phyloP scores from a whole-genome alignment of 2,329 filamentous ascomycete species.

The Fusarium sp. region DNA sequence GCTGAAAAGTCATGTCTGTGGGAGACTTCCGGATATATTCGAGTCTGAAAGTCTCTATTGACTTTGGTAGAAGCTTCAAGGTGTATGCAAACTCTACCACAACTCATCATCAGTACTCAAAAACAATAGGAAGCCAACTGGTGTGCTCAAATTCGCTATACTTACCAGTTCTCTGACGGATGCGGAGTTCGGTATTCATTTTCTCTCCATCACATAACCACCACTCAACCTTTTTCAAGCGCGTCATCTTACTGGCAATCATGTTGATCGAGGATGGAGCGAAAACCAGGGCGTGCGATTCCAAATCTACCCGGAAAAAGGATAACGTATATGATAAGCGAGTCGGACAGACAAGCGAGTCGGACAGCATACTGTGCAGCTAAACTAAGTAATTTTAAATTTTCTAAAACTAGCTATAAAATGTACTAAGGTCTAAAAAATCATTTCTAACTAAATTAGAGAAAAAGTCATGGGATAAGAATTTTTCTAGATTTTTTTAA shows the following conservation, averaged over 20 bases:
- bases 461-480: too few species aligned
- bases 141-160: background rate
- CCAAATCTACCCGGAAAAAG: slow-evolving; percentile 8
- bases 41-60: slow-evolving; percentile 2
- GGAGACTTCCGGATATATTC: slow-evolving; percentile 6
- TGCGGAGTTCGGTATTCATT: background rate
- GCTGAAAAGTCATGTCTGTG: background rate
- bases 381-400: too few species aligned
- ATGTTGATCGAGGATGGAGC: slow-evolving; percentile 7
- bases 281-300: slow-evolving; percentile 12
- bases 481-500: too few species aligned
- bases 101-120: background rate
- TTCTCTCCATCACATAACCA: slow-evolving; percentile 13
- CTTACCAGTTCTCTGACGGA: slow-evolving; percentile 19
- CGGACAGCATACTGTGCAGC: too few species aligned
- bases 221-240: slow-evolving; percentile 3
- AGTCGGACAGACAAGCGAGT: too few species aligned
- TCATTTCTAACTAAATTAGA: too few species aligned
- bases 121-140: background rate
- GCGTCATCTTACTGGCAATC: slow-evolving; percentile 10
- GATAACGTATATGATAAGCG: too few species aligned
- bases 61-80: background rate
- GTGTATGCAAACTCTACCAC: slow-evolving; percentile 11
- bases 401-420: too few species aligned
- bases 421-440: too few species aligned